A percentile compares a stretch with the other conserved stretches of the same genome.
phyloP scores from a whole-genome alignment of 495 filamentous ascomycete species.

The Penicillium diatomitis region DNA sequence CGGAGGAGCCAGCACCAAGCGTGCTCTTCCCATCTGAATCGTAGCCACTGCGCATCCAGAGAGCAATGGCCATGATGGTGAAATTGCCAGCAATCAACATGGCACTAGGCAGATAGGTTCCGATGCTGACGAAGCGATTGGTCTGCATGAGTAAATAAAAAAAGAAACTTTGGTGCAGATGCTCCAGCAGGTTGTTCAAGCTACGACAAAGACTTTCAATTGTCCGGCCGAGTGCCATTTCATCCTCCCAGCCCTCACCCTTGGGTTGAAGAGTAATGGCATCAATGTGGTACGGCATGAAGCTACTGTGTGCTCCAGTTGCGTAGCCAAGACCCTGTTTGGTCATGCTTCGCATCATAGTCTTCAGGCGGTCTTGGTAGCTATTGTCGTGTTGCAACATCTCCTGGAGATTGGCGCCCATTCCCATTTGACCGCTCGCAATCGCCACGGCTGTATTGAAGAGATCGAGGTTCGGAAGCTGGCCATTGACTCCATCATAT shows the following conservation, averaged over 20 bases:
- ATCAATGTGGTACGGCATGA: conserved; percentile 97
- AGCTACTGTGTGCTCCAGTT: conserved; percentile 85
- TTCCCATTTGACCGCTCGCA: conserved; percentile 86
- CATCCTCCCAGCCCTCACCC: conserved; percentile 90
- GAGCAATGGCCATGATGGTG: conserved; percentile 83
- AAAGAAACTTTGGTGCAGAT: conserved; percentile 98
- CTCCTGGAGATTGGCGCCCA: conserved; percentile 70
- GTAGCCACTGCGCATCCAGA: conserved; percentile 81
- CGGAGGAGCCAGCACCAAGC: conserved; percentile 3
- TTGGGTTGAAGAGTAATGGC: conserved; percentile 86
- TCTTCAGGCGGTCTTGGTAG: conserved; percentile 75
- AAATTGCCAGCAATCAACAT: conserved; percentile 94
- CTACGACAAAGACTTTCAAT: conserved; percentile 84
- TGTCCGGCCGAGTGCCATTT: conserved; percentile 86
- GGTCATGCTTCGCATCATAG: conserved; percentile 89
- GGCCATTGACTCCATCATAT: conserved; percentile 95
- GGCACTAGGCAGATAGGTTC: conserved; percentile 91
- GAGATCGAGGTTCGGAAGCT: conserved; percentile 89
- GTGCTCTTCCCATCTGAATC: conserved; percentile 18
- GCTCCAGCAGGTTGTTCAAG: conserved; percentile 91
- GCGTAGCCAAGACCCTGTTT: conserved; percentile 83
- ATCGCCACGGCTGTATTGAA: conserved; percentile 90
- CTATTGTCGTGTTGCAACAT: conserved; percentile 77
- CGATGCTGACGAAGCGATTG: conserved; percentile 93
- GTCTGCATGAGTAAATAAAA: conserved; percentile 91